Base-by-base conservation (phyloP, 768 basidiomycete genomes). In the Postia placenta region DNA sequence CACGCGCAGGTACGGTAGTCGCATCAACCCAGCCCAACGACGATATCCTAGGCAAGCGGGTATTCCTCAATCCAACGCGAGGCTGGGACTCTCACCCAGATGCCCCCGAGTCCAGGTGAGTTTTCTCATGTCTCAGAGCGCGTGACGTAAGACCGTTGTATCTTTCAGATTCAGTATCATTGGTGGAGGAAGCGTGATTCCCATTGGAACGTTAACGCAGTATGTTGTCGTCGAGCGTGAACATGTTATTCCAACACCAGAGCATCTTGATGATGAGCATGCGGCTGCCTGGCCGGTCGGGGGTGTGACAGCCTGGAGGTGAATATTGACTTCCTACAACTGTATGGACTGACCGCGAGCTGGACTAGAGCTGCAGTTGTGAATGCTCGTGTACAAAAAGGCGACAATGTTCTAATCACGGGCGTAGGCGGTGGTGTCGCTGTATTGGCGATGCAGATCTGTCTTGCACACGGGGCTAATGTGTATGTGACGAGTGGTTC, bases 381-480 rank as follows among this genome's bases (percentile, higher is more conserved):
- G 20, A 81, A 90, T 54, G 89, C 79, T 0, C 63, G 72, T 3
- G 81, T 90, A 12, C 52, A 76, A 45, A 57, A 67, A 12, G 87
- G 81, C 5, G 79, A 91, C 28, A 85, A 83, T 46, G 73, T 93
- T 35, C 76, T 92, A 39, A 83, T 93, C 50, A 88, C 87, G 0
- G 88, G 88, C 15, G 79, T 87, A 38, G 88, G 89, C 20, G 90
- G 90, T 17, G 90, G 91, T 11, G 91, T 93, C 33, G 91, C 91
- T 0, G 71, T 92, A 24, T 57, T 80, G 35, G 82, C 85, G 0
- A 65, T 92, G 51, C 89, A 93, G 62, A 64, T 92, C 7, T 86
- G 81, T 60, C 57, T 90, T 3, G 88, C 86, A 0, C 75, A 74
- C 47, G 86, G 90, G 24, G 85, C 87, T 1, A 76, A 76, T 27